A percentile compares a stretch with the other conserved stretches of the same genome.
These are phyloP conservation scores for Nakaseomyces glabratus DNA, from an alignment of 1,139 yeast species.

Conservation along the genomic window DNA sequence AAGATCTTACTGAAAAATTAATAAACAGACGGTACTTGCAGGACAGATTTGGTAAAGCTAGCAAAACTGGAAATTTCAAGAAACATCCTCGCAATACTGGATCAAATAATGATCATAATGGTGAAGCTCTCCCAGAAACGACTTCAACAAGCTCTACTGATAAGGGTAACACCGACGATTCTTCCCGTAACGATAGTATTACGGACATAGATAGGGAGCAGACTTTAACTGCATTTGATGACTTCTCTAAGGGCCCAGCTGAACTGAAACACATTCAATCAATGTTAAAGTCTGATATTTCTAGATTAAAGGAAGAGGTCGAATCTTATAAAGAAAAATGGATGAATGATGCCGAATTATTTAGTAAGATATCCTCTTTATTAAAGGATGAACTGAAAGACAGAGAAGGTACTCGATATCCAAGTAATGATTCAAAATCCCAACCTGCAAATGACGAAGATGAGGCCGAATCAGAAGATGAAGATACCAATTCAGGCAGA, in stretches of 20 bases:
- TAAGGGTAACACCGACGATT: constrained; percentile 11
- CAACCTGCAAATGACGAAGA: constrained; percentile 7
- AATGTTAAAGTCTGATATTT: constrained; percentile 23
- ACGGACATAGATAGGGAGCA: constrained; percentile 11
- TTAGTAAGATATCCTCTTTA: constrained; percentile 21
- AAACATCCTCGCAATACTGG: too few species aligned
- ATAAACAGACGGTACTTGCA: constrained; percentile 20
- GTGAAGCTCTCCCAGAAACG: too few species aligned
- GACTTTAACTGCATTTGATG: constrained; percentile 19
- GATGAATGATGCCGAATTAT: constrained; percentile 27
- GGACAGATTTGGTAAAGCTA: constrained; percentile 9
- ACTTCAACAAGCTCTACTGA: too few species aligned
- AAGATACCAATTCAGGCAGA: constrained; percentile 11
- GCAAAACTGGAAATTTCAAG: too few species aligned
- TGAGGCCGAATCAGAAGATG: constrained; percentile 8
- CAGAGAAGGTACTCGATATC: background rate
- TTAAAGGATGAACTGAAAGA: constrained; percentile 24
- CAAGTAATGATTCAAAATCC: constrained; percentile 1
- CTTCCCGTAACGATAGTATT: constrained; percentile 10
- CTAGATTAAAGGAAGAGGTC: constrained; percentile 20
- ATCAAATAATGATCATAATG: too few species aligned
- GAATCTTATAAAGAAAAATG: constrained; percentile 23
- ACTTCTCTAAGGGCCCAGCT: constrained; percentile 23
- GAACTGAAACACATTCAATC: constrained; percentile 22
- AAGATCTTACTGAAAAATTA: constrained; percentile 17